Percentiles rank a stretch among this genome's conserved stretches.
These are phyloP conservation scores for Hemisphaericaspora xylanilytica DNA, from an alignment of 1,139 yeast species.

Conservation along the genomic window DNA sequence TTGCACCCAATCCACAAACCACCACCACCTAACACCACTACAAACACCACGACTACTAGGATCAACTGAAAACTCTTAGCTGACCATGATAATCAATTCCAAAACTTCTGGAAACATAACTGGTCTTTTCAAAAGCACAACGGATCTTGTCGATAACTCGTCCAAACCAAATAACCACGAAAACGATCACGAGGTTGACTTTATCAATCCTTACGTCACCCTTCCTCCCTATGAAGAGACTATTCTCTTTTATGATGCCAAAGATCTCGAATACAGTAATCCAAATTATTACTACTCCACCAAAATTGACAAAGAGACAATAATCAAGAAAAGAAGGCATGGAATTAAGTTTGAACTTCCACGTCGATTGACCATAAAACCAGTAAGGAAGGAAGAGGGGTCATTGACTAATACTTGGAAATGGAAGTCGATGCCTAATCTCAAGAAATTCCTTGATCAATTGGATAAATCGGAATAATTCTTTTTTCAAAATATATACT, in stretches of 20 bases:
- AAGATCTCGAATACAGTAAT: constrained; percentile 1
- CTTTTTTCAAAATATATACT: no score
- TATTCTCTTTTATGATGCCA: constrained; percentile 1
- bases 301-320: constrained; percentile 2
- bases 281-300: constrained; percentile 4
- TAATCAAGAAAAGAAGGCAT: background rate
- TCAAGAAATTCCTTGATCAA: background rate
- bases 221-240: constrained; percentile 4
- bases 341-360: background rate
- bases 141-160: no score
- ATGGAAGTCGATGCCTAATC: constrained; percentile 1
- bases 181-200: no score
- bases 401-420: background rate
- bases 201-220: constrained; percentile 2
- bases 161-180: background rate
- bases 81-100: background rate
- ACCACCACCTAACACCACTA: no score
- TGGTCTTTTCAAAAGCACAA: no score
- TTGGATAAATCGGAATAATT: background rate
- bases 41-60: no score
- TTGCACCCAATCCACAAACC: constrained; percentile 5
- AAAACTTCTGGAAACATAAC: background rate
- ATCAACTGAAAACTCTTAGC: no score
- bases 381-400: background rate
- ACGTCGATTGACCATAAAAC: background rate